Evolutionary conservation across 192 early-diverging fungal species (phyloP), one percentile per base, ranked within the genome.

Genomic region (Physocladia obscura): DNA sequence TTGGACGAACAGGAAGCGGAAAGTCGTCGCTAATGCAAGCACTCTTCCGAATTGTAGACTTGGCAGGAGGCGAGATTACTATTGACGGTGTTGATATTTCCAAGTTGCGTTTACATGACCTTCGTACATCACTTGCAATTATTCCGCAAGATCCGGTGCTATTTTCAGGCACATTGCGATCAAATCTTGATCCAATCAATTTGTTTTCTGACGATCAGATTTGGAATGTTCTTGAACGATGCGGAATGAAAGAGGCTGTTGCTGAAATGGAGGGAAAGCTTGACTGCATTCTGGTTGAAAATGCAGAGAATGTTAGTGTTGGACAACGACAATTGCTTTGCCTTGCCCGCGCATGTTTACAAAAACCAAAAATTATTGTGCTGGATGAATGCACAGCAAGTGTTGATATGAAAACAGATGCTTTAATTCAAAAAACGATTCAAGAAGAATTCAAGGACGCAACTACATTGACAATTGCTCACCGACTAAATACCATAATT

Each of bases 121-220:
- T 50, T 0, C 38, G 71, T 21, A 68, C 54, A 11, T 32, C 76
- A 51, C 55, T 98, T 48, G 92, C 59, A 17, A 77, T 82, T 30
- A 93, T 93, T 74, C 74, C 94, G 26, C 92, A 95, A 78, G 92
- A 95, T 36, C 93, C 93, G 2, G 85, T 91, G n/a, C 40, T 82
- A 50, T 82, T 82, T 57, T 61, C 74, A 1, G 77, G 78, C 19
- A 63, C 57, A 19, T 31, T 83, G 52, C 70, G 82, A 22, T 44
- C 73, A 27, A 94, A 93, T 74, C 74, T 95, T 19, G 93, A 94
- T 74, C 91, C 93, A 4, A 4, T 4, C 84, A n/a, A n/a, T 13
- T 13, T 13, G 49, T 83, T 87, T 67, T 75, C 76, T 0, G 92
- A 93, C 62, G 70, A 78, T 3, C 84, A 84, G 22, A 69, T 92